These are phyloP conservation scores for Leptoxyphium fumago DNA, from an alignment of 2,329 filamentous ascomycete genomes.

Conservation along the genomic window DNA sequence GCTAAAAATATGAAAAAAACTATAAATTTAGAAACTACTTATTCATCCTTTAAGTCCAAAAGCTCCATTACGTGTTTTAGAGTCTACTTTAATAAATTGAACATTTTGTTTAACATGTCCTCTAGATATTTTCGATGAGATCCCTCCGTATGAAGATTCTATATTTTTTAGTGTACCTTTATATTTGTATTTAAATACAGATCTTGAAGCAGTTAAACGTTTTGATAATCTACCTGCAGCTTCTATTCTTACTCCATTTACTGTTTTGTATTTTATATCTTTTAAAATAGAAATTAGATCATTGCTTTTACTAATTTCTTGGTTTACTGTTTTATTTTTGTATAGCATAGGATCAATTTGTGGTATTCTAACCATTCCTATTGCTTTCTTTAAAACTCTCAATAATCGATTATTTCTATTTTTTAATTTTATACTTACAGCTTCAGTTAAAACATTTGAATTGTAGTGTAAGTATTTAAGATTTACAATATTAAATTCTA, in stretches of 20 bases:
- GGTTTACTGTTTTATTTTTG: conserved; percentile 4
- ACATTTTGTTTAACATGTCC: conserved; percentile 19
- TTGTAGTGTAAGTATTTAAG: conserved; percentile 6
- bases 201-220: conserved; percentile 18
- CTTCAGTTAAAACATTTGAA: conserved; percentile 4
- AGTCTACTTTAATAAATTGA: conserved; percentile 17
- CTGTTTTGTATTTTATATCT: conserved; percentile 20
- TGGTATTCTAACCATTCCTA: conserved; percentile 4
- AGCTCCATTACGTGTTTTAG: conserved; percentile 18
- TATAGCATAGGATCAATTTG: conserved; percentile 5
- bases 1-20: background rate
- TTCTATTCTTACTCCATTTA: conserved; percentile 20
- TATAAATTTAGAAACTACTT: conserved; percentile 7
- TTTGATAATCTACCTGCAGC: conserved; percentile 22
- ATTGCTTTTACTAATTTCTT: conserved; percentile 4
- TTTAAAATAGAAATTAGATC: conserved; percentile 15
- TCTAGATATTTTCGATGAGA: conserved; percentile 18
- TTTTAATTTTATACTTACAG: conserved; percentile 6
- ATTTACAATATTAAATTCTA: conserved; percentile 6
- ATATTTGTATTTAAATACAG: conserved; percentile 19
- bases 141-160: conserved; percentile 20
- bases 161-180: conserved; percentile 22
- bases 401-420: conserved; percentile 6
- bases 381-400: conserved; percentile 6
- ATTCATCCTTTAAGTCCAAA: conserved; percentile 16